phyloP scores from a whole-genome alignment of 2,329 filamentous ascomycete species.

The Neofusicoccum ribis region DNA sequence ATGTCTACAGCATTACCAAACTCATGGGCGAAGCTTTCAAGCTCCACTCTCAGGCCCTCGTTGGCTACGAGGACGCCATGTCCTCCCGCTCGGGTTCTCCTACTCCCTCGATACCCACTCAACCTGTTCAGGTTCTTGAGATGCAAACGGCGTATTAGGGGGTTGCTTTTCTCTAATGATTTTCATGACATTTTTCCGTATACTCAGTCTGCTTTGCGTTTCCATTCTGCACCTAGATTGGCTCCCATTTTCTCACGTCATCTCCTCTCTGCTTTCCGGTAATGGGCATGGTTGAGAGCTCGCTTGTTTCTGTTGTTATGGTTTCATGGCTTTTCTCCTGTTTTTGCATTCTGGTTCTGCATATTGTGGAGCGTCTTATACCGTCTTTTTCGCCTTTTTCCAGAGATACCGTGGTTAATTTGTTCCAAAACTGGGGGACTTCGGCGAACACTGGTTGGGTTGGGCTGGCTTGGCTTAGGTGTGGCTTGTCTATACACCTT shows the following conservation, averaged over 20 bases:
- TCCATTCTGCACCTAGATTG: constrained; percentile 19
- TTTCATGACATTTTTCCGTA: constrained; percentile 18
- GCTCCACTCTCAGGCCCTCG: constrained; percentile 88
- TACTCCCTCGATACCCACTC: constrained; percentile 43
- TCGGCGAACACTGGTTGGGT: constrained; percentile 20
- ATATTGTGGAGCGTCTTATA: constrained; percentile 16
- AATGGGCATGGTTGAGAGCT: constrained; percentile 18
- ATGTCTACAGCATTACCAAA: constrained; percentile 70
- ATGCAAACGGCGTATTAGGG: constrained; percentile 46
- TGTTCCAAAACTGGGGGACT: constrained; percentile 19
- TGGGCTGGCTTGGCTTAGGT: constrained; percentile 21
- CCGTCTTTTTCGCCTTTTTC: background rate
- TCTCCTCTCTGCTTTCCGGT: constrained; percentile 20
- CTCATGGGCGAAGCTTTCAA: constrained; percentile 99
- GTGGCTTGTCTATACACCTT: constrained; percentile 20
- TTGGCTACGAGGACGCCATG: constrained; percentile 86
- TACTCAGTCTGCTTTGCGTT: background rate
- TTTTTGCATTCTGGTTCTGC: constrained; percentile 19
- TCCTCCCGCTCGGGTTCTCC: constrained; percentile 47
- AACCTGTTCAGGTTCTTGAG: constrained; percentile 42
- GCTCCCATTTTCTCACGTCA: constrained; percentile 16
- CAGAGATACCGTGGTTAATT: constrained; percentile 20
- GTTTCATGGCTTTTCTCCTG: constrained; percentile 10
- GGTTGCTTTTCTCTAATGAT: constrained; percentile 17
- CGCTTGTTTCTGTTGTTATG: constrained; percentile 11